Evolutionary conservation across 371 early-diverging fungal species (phyloP).

Genomic region (Syncephalastrum racemosum): DNA sequence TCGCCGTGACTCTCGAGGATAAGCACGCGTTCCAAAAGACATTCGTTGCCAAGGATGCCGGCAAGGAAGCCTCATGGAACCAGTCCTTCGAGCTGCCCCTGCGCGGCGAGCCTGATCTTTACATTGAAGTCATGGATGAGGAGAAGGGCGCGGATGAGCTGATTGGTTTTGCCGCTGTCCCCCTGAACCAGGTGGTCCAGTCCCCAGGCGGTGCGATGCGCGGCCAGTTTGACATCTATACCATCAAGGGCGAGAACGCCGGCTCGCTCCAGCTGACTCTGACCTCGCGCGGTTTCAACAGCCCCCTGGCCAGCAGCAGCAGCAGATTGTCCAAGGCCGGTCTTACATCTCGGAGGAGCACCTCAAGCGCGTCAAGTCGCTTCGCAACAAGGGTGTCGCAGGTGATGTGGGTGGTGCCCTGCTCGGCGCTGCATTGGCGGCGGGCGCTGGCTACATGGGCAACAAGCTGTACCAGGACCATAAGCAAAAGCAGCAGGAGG

Average conservation of each 20-base stretch:
- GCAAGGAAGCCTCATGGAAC: conserved; percentile 57
- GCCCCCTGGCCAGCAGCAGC: conserved; percentile 19
- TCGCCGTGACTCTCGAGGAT: conserved; percentile 44
- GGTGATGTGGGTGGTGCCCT: conserved; percentile 29
- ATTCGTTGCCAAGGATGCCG: conserved; percentile 55
- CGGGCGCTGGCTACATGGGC: conserved; percentile 50
- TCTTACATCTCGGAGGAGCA: conserved; percentile 53
- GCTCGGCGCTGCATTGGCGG: conserved; percentile 16
- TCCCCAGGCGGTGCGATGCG: conserved; percentile 49
- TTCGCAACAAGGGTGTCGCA: conserved; percentile 46
- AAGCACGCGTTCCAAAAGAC: conserved; percentile 54
- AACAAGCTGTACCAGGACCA: conserved; percentile 50
- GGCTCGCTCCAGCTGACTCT: conserved; percentile 53
- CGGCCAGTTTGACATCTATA: conserved; percentile 49
- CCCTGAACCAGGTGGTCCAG: conserved; percentile 54
- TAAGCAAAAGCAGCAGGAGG: conserved; percentile 34
- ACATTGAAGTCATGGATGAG: conserved; percentile 57
- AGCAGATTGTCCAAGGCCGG: conserved; percentile 37
- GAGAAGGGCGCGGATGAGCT: conserved; percentile 47
- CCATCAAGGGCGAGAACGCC: conserved; percentile 45
- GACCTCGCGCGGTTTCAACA: conserved; percentile 50
- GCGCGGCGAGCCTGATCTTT: conserved; percentile 52
- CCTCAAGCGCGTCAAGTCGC: conserved; percentile 46
- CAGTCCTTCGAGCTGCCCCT: conserved; percentile 51
- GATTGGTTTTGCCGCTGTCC: conserved; percentile 64